These are phyloP conservation scores for Talaromyces sp. DNA, from an alignment of 2,329 filamentous ascomycete genomes.

Conservation along the genomic window DNA sequence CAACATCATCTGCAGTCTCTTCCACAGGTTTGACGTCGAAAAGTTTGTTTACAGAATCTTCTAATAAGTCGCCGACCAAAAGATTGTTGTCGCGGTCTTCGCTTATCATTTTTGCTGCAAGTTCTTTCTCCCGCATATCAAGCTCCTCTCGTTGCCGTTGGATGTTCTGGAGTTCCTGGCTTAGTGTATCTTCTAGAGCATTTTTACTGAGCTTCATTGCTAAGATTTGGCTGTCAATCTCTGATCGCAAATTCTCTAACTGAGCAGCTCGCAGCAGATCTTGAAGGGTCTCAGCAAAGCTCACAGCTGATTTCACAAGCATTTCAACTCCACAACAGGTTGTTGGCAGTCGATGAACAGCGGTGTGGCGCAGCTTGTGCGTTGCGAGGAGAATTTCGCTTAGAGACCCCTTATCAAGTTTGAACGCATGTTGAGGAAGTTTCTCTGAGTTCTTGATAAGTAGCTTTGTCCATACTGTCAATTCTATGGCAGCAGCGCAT, in stretches of 20 bases:
- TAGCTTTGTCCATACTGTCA: slow-evolving; percentile 32
- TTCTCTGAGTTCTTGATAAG: slow-evolving; percentile 21
- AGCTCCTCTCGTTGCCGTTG: slow-evolving; percentile 32
- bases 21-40: background rate
- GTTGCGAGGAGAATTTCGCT: slow-evolving; percentile 23
- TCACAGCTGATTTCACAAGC: slow-evolving; percentile 25
- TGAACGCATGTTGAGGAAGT: slow-evolving; percentile 22
- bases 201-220: slow-evolving; percentile 25
- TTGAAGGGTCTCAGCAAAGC: slow-evolving; percentile 25
- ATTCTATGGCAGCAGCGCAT: slow-evolving; percentile 34
- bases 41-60: slow-evolving; percentile 22
- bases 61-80: slow-evolving; percentile 27
- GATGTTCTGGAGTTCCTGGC: slow-evolving; percentile 28
- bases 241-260: slow-evolving; percentile 26
- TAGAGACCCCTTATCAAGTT: slow-evolving; percentile 16
- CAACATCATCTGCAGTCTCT: background rate
- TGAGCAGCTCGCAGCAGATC: slow-evolving; percentile 25
- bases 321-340: slow-evolving; percentile 24
- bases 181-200: slow-evolving; percentile 25
- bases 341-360: slow-evolving; percentile 29
- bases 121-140: slow-evolving; percentile 23
- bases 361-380: slow-evolving; percentile 27
- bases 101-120: slow-evolving; percentile 24
- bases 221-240: slow-evolving; percentile 27
- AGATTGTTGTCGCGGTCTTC: slow-evolving; percentile 27